Conservation (phyloP, 1,284 basidiomycete genomes). For the Sanghuangporus weigelae region DNA sequence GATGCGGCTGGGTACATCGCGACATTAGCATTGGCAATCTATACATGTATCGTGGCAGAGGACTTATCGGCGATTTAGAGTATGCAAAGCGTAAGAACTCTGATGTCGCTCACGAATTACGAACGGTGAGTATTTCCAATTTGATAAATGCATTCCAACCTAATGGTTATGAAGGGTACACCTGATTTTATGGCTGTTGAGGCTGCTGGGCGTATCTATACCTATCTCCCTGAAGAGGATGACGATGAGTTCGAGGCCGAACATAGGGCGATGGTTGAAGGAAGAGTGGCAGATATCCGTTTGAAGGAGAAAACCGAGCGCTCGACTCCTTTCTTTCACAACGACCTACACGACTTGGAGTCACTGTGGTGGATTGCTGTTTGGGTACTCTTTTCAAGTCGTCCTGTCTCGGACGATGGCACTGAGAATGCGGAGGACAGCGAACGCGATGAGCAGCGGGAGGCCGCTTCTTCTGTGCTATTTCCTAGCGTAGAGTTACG, state of each 20-base stretch:
- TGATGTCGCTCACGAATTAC: background rate
- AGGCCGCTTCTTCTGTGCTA: background rate
- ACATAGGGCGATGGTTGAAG: background rate
- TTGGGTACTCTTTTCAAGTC: background rate
- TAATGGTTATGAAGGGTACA: background rate
- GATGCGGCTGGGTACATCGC: constrained; percentile 1
- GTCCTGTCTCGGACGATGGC: background rate
- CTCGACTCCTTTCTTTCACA: background rate
- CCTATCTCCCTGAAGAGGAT: background rate
- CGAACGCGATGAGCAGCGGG: background rate
- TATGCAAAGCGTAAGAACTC: background rate
- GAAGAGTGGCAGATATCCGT: background rate
- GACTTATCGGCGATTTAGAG: constrained; percentile 3
- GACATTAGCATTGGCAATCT: constrained; percentile 3
- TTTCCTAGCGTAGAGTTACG: background rate
- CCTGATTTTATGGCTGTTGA: background rate
- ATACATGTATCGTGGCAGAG: background rate
- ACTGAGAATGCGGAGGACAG: background rate
- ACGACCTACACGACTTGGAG: background rate
- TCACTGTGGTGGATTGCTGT: constrained; percentile 7
- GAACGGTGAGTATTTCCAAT: background rate
- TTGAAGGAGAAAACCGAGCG: background rate
- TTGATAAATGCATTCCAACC: background rate
- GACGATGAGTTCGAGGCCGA: background rate
- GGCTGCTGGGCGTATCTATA: background rate